Evolutionary conservation across 129 eudicot genomes (phyloP), one percentile per base, ranked within the genome.

Genomic region (Lactuca sativa): DNA sequence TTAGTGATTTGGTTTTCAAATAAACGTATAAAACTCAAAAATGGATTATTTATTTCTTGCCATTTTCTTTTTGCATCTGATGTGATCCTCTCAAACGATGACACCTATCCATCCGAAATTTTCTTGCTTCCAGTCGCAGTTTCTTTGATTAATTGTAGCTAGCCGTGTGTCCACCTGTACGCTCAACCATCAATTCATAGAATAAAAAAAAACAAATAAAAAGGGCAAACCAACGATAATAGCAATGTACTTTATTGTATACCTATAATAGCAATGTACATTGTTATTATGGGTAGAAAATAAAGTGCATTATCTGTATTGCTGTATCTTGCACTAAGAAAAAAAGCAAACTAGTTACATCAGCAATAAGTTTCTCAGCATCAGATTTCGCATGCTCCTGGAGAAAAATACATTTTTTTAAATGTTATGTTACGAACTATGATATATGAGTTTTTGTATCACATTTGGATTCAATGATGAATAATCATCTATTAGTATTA

Each of bases 21-120:
- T 34, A 8, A 69, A 69, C 41, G 33, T n/a, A 65, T 53, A 1
- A 38, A 31, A 25, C 33, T 15, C 12, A 43, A 43, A 43, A 43
- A 7, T 40, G 11, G 44, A 40, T 5, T 36, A 36, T 36, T 36
- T 40, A 40, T 74, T 31, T 31, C 17, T 64, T 92, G 84, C 97
- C 97, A 92, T 80, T 92, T 92, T 67, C 97, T 72, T 81, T 92
- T 92, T 33, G 95, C 84, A 78, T 84, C 87, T 9, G 87, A 77
- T 71, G 97, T 86, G 9, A 86, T 77, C 5, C 93, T 78, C 56
- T 82, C 95, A 58, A 88, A 68, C 4, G 96, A 80, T 1, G 86
- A 84, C 75, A 82, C 77, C 55, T 89, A 95, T 11, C 82, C 86
- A 66, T 86, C 95, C 81, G 89, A 70, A 71, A 86, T 71, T 37